These are phyloP conservation scores for Ustilago shanxiensis DNA, from an alignment of 1,284 basidiomycete genomes.

Conservation along the genomic window DNA sequence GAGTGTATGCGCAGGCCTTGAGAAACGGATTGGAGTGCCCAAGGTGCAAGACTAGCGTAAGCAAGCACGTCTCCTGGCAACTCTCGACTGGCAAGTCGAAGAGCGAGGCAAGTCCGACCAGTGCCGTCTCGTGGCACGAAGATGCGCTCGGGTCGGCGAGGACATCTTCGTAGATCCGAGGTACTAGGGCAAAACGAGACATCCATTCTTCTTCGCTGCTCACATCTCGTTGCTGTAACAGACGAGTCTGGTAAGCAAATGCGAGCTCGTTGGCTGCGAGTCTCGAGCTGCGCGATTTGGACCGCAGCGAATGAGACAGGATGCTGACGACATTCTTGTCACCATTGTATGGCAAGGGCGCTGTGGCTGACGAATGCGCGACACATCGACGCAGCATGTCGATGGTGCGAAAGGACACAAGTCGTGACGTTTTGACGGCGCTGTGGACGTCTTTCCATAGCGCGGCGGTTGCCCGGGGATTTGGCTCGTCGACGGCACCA, in stretches of 20 bases:
- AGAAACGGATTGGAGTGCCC: conserved; percentile 43
- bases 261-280: conserved; percentile 43
- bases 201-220: conserved; percentile 35
- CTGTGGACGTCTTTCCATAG: conserved; percentile 30
- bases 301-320: conserved; percentile 22
- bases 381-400: conserved; percentile 36
- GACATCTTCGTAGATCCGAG: conserved; percentile 23
- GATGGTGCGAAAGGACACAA: conserved; percentile 22
- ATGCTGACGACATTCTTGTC: conserved; percentile 29
- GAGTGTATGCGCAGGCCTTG: conserved; percentile 58
- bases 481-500: neutral
- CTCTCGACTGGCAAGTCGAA: conserved; percentile 39
- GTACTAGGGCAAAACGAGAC: conserved; percentile 22
- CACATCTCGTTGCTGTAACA: conserved; percentile 27
- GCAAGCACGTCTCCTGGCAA: conserved; percentile 48
- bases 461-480: conserved; percentile 11
- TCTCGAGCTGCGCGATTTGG: conserved; percentile 19
- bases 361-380: conserved; percentile 15
- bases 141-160: conserved; percentile 18
- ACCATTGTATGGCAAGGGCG: conserved; percentile 19
- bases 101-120: conserved; percentile 47
- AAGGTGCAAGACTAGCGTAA: conserved; percentile 51
- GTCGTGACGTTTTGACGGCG: conserved; percentile 19
- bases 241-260: conserved; percentile 27
- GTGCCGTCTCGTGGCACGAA: conserved; percentile 43